A percentile compares a stretch with the other conserved stretches of the same genome.
Evolutionary conservation across 768 basidiomycete species (phyloP).

Genomic region (Melanogaster broomeanus): DNA sequence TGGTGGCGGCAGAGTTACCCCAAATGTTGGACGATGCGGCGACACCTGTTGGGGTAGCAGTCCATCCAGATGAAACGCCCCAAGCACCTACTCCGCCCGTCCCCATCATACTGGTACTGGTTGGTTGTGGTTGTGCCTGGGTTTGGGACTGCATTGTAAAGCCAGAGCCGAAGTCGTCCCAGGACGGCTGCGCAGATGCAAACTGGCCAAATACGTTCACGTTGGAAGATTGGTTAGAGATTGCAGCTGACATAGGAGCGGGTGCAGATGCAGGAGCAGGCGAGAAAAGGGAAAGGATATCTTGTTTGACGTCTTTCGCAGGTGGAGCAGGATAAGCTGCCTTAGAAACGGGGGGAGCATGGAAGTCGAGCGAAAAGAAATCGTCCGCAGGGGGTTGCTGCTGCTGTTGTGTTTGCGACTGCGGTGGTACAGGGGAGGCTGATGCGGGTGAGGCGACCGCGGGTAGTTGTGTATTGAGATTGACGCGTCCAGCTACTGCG

Average conservation of each 20-base stretch:
- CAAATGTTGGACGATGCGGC: constrained; percentile 36
- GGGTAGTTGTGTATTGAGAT: no score
- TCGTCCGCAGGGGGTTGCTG: constrained; percentile 52
- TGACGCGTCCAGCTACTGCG: constrained; percentile 40
- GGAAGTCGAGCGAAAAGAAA: constrained; percentile 87
- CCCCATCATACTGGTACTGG: constrained; percentile 60
- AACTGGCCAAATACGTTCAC: constrained; percentile 41
- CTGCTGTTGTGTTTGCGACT: constrained; percentile 15
- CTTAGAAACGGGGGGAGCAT: constrained; percentile 46
- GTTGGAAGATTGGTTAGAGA: constrained; percentile 23
- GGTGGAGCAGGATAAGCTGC: constrained; percentile 32
- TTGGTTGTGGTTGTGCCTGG: constrained; percentile 31
- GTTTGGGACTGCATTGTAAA: constrained; percentile 19
- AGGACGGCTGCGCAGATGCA: constrained; percentile 23
- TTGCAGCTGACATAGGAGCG: constrained; percentile 11
- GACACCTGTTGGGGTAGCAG: constrained; percentile 28
- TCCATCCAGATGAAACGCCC: constrained; percentile 72
- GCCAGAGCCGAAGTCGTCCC: constrained; percentile 26
- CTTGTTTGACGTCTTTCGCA: constrained; percentile 77
- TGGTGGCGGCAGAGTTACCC: constrained; percentile 25
- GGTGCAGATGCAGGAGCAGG: constrained; percentile 34
- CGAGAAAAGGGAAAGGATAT: constrained; percentile 84
- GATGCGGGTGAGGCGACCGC: constrained; percentile 4
- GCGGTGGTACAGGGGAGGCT: constrained; percentile 11
- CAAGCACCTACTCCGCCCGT: constrained; percentile 56